phyloP scores from a whole-genome alignment of 768 basidiomycete species.

The Baorangia bicolor region DNA sequence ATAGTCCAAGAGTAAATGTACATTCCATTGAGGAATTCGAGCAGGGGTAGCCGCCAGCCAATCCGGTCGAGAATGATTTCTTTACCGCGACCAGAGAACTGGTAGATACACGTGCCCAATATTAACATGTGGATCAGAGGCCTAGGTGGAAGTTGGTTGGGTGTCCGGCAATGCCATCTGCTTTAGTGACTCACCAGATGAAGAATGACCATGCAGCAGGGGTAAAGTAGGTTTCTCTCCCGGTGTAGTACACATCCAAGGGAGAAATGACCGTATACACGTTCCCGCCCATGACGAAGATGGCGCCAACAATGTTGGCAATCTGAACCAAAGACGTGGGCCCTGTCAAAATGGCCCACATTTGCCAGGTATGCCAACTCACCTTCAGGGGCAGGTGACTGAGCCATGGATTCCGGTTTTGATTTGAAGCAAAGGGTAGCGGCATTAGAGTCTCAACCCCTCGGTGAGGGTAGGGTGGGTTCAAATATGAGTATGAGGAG shows the following conservation, averaged over 20 bases:
- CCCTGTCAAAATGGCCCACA: constrained; percentile 2
- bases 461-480: constrained; percentile 13
- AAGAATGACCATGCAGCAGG: constrained; percentile 62
- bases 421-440: constrained; percentile 17
- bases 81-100: constrained; percentile 55
- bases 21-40: constrained; percentile 62
- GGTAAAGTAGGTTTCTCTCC: constrained; percentile 66
- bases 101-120: constrained; percentile 62
- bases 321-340: constrained; percentile 31
- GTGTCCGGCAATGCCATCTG: background rate
- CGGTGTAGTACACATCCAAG: constrained; percentile 43
- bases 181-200: constrained; percentile 46
- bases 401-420: constrained; percentile 38
- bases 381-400: constrained; percentile 58
- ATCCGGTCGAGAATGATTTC: constrained; percentile 60
- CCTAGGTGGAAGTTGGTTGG: constrained; percentile 32
- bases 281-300: constrained; percentile 59
- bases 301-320: constrained; percentile 54
- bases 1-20: constrained; percentile 61
- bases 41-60: constrained; percentile 63
- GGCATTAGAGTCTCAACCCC: constrained; percentile 20
- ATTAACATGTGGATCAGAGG: constrained; percentile 65
- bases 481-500: constrained; percentile 9
- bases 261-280: constrained; percentile 60
- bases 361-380: background rate